Evolutionary conservation across 2,329 filamentous ascomycete genomes (phyloP).

Genomic region (Didymellaceae sp.): DNA sequence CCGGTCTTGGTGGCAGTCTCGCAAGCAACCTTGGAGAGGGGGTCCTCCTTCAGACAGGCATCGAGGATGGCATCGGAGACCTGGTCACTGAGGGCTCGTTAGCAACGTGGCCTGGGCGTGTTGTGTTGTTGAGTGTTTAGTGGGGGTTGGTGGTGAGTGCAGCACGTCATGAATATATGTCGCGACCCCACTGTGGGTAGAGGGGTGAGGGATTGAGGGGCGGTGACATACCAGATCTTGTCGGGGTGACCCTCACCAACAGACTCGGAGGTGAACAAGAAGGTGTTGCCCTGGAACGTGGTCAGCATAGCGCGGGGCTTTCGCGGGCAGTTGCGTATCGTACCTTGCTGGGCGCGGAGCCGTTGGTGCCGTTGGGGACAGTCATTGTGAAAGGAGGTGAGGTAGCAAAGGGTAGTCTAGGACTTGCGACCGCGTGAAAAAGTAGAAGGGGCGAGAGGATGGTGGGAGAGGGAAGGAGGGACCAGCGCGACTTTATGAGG

Average conservation of each 20-base stretch:
- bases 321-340: conserved; percentile 3
- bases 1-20: conserved; percentile 99
- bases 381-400: conserved; percentile 29
- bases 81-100: conserved; percentile 71
- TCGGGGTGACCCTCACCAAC: conserved; percentile 74
- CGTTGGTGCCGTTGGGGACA: conserved; percentile 35
- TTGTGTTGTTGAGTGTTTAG: conserved; percentile 5
- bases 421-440: conserved; percentile 46
- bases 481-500: conserved; percentile 42
- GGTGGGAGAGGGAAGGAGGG: conserved; percentile 27
- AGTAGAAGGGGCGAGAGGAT: conserved; percentile 32
- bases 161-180: conserved; percentile 15
- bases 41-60: conserved; percentile 93
- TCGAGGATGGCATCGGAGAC: conserved; percentile 98
- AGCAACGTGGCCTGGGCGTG: conserved; percentile 8
- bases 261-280: conserved; percentile 60
- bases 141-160: not conserved
- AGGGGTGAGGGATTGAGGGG: not conserved
- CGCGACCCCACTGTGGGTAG: not conserved
- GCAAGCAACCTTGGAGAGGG: conserved; percentile 97
- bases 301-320: conserved; percentile 24
- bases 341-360: conserved; percentile 36
- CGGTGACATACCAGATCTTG: conserved; percentile 76
- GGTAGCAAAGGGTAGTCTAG: conserved; percentile 41
- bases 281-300: conserved; percentile 41